Evolutionary conservation across 2,329 filamentous ascomycete species (phyloP).

Genomic region (Hypoxylon sp.): DNA sequence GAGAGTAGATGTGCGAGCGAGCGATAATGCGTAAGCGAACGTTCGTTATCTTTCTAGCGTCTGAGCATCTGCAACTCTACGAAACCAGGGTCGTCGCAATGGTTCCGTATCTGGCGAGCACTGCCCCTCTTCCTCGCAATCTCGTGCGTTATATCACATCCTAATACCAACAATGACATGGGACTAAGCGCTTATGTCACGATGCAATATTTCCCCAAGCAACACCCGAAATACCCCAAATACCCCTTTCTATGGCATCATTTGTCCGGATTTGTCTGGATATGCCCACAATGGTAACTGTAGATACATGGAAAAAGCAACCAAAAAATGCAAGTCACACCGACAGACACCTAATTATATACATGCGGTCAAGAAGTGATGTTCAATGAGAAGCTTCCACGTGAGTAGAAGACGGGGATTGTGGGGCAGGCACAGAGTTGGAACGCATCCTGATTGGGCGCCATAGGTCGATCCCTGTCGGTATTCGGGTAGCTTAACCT

Average conservation of each 20-base stretch:
- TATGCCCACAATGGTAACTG: conserved; percentile 14
- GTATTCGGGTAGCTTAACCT: conserved; percentile 19
- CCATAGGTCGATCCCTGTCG: conserved; percentile 30
- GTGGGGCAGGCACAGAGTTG: conserved; percentile 30
- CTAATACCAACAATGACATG: conserved; percentile 20
- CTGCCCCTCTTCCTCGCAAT: conserved; percentile 2
- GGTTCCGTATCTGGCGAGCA: conserved; percentile 7
- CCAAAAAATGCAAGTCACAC: conserved; percentile 28
- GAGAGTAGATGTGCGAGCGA: conserved; percentile 10
- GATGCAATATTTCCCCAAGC: conserved; percentile 28
- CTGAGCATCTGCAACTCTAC: conserved; percentile 15
- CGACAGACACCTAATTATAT: conserved; percentile 35
- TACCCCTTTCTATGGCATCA: conserved; percentile 2
- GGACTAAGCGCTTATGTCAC: conserved; percentile 26
- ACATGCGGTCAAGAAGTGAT: conserved; percentile 40
- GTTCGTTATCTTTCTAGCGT: conserved; percentile 13
- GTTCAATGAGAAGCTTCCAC: conserved; percentile 44
- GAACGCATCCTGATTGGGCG: conserved; percentile 29
- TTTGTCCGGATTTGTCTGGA: conserved; percentile 17
- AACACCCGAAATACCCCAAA: conserved; percentile 5
- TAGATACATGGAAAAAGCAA: conserved; percentile 14
- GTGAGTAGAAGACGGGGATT: conserved; percentile 36
- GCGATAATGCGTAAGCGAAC: conserved; percentile 14
- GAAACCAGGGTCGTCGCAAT: conserved; percentile 11
- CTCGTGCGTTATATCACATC: conserved; percentile 6